Conservation (phyloP, 2,329 filamentous ascomycete species). For the Xylariaceae sp. region DNA sequence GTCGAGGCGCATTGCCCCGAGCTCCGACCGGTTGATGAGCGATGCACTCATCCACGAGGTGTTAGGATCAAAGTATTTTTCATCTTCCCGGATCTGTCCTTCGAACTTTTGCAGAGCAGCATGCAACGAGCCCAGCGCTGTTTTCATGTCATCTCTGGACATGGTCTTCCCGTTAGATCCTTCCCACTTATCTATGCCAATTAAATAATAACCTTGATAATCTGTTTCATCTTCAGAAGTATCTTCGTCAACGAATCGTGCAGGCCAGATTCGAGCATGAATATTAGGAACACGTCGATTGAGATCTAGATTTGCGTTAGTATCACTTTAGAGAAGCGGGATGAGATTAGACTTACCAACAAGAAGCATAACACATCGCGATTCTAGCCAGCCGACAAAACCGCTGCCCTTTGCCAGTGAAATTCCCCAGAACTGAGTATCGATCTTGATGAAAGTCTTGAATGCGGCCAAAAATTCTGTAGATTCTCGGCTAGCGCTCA, state of each 20-base stretch:
- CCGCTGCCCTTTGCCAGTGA: conserved; percentile 60
- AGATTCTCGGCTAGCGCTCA: conserved; percentile 44
- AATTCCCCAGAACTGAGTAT: conserved; percentile 70
- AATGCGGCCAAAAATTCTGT: conserved; percentile 59
- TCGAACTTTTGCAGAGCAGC: conserved; percentile 57
- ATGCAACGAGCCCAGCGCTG: conserved; percentile 52
- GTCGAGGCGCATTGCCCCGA: conserved; percentile 55
- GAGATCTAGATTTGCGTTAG: conserved; percentile 54
- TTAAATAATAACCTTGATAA: conserved; percentile 66
- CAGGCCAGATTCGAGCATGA: conserved; percentile 67
- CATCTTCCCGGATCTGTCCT: conserved; percentile 52
- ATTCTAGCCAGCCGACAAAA: conserved; percentile 70
- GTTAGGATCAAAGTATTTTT: conserved; percentile 56
- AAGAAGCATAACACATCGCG: conserved; percentile 62
- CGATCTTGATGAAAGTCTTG: conserved; percentile 64
- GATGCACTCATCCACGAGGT: conserved; percentile 57
- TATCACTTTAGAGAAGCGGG: not conserved
- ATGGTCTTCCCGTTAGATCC: conserved; percentile 31
- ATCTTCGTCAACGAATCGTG: conserved; percentile 56
- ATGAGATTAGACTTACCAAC: conserved; percentile 55
- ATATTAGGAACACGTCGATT: conserved; percentile 58
- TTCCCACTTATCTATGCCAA: conserved; percentile 58
- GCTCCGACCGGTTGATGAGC: conserved; percentile 47
- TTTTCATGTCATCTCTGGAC: conserved; percentile 50
- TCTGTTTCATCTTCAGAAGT: conserved; percentile 47